Conservation (phyloP, 306 rosid species). For the Arachis hypogaea region DNA sequence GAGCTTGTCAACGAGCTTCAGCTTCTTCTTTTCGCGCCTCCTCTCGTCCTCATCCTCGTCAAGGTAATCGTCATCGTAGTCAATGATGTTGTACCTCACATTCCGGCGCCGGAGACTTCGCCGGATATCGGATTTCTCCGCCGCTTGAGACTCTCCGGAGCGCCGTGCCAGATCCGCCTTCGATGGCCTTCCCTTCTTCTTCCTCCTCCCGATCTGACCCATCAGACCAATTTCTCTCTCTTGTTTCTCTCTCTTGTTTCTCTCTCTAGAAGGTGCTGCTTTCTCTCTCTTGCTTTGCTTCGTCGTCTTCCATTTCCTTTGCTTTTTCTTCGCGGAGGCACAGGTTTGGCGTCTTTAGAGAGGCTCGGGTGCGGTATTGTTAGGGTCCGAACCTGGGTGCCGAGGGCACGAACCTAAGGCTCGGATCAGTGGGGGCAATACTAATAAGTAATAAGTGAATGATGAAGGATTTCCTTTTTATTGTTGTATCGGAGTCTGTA, state of each 20-base stretch:
- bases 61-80: slow-evolving; percentile 74
- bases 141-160: slow-evolving; percentile 51
- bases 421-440: slow-evolving; percentile 34
- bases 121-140: slow-evolving; percentile 55
- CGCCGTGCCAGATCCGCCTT: slow-evolving; percentile 98
- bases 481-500: too few relatives aligned
- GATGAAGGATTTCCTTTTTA: too few relatives aligned
- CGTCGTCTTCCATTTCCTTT: slow-evolving; percentile 43
- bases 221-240: slow-evolving; percentile 47
- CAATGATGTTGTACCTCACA: slow-evolving; percentile 87
- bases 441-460: too few relatives aligned
- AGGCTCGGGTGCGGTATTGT: slow-evolving; percentile 45
- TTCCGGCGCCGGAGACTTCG: slow-evolving; percentile 91
- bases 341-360: slow-evolving; percentile 49
- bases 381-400: slow-evolving; percentile 41
- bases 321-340: slow-evolving; percentile 36
- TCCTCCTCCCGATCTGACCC: slow-evolving; percentile 99
- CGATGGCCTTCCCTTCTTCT: slow-evolving; percentile 97
- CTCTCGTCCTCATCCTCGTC: slow-evolving; percentile 84
- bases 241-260: slow-evolving; percentile 46
- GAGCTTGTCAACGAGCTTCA: slow-evolving; percentile 85
- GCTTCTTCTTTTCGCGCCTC: slow-evolving; percentile 80
- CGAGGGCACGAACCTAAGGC: slow-evolving; percentile 43
- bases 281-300: background rate
- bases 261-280: slow-evolving; percentile 39